phyloP scores from a whole-genome alignment of 139 green algal genomes.

The Trebouxia sp. region DNA sequence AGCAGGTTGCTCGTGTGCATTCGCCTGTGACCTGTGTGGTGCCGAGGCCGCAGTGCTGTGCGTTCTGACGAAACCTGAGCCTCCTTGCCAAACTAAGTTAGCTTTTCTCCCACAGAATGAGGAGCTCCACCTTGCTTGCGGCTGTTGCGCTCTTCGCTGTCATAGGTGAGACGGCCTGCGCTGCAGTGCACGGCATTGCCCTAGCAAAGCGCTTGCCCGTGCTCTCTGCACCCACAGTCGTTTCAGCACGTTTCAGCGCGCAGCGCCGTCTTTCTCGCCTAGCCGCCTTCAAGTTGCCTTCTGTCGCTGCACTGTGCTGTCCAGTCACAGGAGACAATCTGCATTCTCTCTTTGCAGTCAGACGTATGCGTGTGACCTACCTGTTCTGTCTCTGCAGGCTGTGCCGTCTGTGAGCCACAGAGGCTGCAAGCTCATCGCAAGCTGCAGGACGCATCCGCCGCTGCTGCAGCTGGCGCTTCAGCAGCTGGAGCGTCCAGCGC shows the following conservation, averaged over 20 bases:
- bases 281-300: background rate
- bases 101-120: background rate
- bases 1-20: background rate
- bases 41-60: too few species aligned
- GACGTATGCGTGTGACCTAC: too few species aligned
- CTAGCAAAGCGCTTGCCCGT: too few species aligned
- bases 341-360: too few species aligned
- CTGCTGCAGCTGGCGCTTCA: background rate
- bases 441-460: background rate
- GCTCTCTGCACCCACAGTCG: background rate
- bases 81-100: background rate
- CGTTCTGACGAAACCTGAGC: too few species aligned
- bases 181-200: background rate
- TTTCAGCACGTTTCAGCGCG: too few species aligned
- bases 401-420: constrained; percentile 7
- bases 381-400: constrained; percentile 5
- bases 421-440: background rate
- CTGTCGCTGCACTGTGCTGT: background rate
- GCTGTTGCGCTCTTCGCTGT: background rate
- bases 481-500: background rate
- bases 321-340: too few species aligned
- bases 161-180: background rate
- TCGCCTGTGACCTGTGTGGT: background rate
- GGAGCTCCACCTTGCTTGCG: background rate
- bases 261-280: too few species aligned